These are phyloP conservation scores for Pholiota conissans DNA, from an alignment of 768 basidiomycete genomes.

Conservation along the genomic window DNA sequence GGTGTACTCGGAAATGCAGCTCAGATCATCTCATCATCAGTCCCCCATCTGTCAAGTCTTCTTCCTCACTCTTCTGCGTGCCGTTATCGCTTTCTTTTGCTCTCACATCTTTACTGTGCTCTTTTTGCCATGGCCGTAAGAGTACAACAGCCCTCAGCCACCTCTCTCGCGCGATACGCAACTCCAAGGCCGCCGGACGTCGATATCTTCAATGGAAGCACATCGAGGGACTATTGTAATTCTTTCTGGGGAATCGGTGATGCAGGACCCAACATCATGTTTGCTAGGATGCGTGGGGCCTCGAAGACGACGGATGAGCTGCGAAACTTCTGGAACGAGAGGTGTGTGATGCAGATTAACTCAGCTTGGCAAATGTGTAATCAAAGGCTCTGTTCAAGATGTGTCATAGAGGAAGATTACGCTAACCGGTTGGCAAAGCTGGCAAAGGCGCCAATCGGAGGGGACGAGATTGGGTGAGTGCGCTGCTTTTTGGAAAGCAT, in stretches of 20 bases:
- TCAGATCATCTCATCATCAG: conserved; percentile 7
- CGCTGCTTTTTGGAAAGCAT: not conserved
- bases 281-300: conserved; percentile 84
- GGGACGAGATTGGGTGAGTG: conserved; percentile 90
- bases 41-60: conserved; percentile 11
- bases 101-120: not conserved
- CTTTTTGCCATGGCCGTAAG: conserved; percentile 53
- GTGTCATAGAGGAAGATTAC: conserved; percentile 92
- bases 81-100: conserved; percentile 9
- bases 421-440: conserved; percentile 78
- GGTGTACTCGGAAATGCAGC: conserved; percentile 4
- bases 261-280: conserved; percentile 85
- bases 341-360: conserved; percentile 50
- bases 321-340: conserved; percentile 87
- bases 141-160: conserved; percentile 63
- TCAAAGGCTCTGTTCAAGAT: conserved; percentile 42
- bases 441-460: conserved; percentile 74
- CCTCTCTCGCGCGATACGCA: conserved; percentile 67
- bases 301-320: conserved; percentile 88
- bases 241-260: conserved; percentile 92
- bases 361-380: conserved; percentile 2
- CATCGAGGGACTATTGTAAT: conserved; percentile 82
- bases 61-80: conserved; percentile 3
- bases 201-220: conserved; percentile 43
- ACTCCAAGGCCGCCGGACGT: conserved; percentile 45